Evolutionary conservation across 148 eudicot species (phyloP).

Genomic region (Limonium bicolor): DNA sequence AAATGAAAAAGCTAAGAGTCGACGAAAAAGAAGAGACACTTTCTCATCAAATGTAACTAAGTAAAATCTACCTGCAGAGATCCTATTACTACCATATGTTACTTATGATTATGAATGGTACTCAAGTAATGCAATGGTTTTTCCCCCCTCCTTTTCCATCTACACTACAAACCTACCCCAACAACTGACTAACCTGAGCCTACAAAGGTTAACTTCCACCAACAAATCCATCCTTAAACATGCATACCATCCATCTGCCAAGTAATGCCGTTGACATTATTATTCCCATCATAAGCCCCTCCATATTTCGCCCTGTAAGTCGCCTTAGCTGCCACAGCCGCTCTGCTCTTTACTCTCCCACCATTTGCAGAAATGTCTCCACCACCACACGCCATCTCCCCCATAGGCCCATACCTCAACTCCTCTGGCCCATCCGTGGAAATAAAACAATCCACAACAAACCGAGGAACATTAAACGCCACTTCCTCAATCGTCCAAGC

Average conservation of each 20-base stretch:
- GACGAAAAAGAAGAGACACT: too few relatives aligned
- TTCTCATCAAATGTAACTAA: too few relatives aligned
- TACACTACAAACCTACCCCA: too few relatives aligned
- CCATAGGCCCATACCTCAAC: slow-evolving; percentile 36
- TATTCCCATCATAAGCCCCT: slow-evolving; percentile 23
- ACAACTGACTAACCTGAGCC: too few relatives aligned
- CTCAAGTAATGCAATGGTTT: too few relatives aligned
- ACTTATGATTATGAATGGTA: too few relatives aligned
- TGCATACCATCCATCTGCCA: slow-evolving; percentile 51
- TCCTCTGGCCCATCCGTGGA: slow-evolving; percentile 96
- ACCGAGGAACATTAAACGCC: slow-evolving; percentile 66
- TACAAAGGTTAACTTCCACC: too few relatives aligned
- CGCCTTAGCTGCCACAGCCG: slow-evolving; percentile 30
- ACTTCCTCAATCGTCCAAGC: slow-evolving; percentile 74
- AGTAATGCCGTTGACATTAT: slow-evolving; percentile 26
- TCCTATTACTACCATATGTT: too few relatives aligned
- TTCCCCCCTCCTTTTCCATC: too few relatives aligned
- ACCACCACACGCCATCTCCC: too few relatives aligned
- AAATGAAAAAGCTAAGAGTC: too few relatives aligned
- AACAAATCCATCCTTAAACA: slow-evolving; percentile 16
- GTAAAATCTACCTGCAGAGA: too few relatives aligned
- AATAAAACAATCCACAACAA: slow-evolving; percentile 75
- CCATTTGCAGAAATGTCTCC: slow-evolving; percentile 45
- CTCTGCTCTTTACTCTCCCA: slow-evolving; percentile 39
- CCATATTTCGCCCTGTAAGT: slow-evolving; percentile 65